phyloP scores from a whole-genome alignment of 2,329 filamentous ascomycete genomes.

The Tetracladium maxilliforme region DNA sequence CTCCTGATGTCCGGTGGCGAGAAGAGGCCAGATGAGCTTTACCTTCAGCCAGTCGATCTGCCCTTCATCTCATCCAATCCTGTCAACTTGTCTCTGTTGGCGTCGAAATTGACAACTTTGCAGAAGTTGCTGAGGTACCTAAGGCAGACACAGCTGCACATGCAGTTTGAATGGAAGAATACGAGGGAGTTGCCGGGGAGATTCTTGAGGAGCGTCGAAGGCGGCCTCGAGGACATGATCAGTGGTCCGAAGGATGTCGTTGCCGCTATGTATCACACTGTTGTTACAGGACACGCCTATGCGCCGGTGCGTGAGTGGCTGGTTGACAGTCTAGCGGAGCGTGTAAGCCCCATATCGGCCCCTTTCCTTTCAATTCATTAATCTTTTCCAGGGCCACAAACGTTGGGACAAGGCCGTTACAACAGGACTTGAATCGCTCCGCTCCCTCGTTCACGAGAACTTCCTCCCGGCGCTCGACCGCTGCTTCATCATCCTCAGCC shows the following conservation, averaged over 20 bases:
- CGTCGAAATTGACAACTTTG: constrained; percentile 74
- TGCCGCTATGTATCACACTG: constrained; percentile 68
- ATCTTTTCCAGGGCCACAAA: constrained; percentile 57
- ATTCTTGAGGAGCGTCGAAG: constrained; percentile 67
- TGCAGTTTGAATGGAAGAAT: constrained; percentile 71
- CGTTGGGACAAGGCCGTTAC: constrained; percentile 84
- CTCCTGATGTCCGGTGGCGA: constrained; percentile 40
- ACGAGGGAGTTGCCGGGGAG: constrained; percentile 63
- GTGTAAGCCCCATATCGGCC: constrained; percentile 32
- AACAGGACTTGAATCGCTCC: constrained; percentile 62
- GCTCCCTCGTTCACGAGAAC: constrained; percentile 71
- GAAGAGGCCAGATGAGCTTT: constrained; percentile 31
- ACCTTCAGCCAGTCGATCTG: constrained; percentile 68
- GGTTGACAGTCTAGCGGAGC: constrained; percentile 65
- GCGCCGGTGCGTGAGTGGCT: constrained; percentile 74
- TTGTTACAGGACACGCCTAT: constrained; percentile 69
- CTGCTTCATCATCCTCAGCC: constrained; percentile 65
- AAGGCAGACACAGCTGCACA: constrained; percentile 63
- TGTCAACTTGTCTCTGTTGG: constrained; percentile 68
- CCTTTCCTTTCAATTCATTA: constrained; percentile 3
- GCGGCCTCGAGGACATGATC: constrained; percentile 53
- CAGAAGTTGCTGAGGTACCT: constrained; percentile 81
- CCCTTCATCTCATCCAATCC: constrained; percentile 67
- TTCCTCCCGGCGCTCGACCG: constrained; percentile 80
- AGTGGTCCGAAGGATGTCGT: constrained; percentile 55